phyloP scores from a whole-genome alignment of 1,284 basidiomycete genomes.

The Apiotrichum laibachii region DNA sequence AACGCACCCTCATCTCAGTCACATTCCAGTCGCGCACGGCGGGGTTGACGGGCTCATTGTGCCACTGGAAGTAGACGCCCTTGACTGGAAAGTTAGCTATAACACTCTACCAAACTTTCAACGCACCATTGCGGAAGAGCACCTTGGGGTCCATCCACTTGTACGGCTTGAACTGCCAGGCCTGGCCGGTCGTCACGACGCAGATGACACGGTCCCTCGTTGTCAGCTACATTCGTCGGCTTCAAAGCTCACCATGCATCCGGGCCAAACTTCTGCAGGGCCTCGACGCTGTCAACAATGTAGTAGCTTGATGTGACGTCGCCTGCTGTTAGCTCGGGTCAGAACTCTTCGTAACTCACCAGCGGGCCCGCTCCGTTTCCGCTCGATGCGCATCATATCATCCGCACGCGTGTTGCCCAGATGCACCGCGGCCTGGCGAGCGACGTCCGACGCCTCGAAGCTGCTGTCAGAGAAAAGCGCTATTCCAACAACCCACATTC shows the following conservation, averaged over 20 bases:
- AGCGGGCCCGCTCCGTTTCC: slow-evolving; percentile 59
- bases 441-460: slow-evolving; percentile 75
- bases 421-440: slow-evolving; percentile 54
- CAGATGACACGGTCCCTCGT: slow-evolving; percentile 82
- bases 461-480: slow-evolving; percentile 47
- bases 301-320: slow-evolving; percentile 60
- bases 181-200: slow-evolving; percentile 94
- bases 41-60: slow-evolving; percentile 80
- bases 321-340: slow-evolving; percentile 29
- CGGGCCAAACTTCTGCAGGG: slow-evolving; percentile 81
- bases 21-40: slow-evolving; percentile 97
- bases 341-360: slow-evolving; percentile 33
- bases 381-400: slow-evolving; percentile 78
- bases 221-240: slow-evolving; percentile 1
- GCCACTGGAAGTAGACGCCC: slow-evolving; percentile 88
- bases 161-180: slow-evolving; percentile 96
- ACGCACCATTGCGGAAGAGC: slow-evolving; percentile 85
- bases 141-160: slow-evolving; percentile 90
- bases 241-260: slow-evolving; percentile 67
- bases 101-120: slow-evolving; percentile 7
- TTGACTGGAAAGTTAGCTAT: slow-evolving; percentile 64
- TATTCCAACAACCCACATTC: slow-evolving; percentile 60
- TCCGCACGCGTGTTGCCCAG: slow-evolving; percentile 74
- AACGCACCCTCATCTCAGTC: slow-evolving; percentile 75
- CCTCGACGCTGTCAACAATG: slow-evolving; percentile 89